Base-by-base conservation (phyloP, 2,329 filamentous ascomycete genomes). In the Pyrenochaeta sp. region DNA sequence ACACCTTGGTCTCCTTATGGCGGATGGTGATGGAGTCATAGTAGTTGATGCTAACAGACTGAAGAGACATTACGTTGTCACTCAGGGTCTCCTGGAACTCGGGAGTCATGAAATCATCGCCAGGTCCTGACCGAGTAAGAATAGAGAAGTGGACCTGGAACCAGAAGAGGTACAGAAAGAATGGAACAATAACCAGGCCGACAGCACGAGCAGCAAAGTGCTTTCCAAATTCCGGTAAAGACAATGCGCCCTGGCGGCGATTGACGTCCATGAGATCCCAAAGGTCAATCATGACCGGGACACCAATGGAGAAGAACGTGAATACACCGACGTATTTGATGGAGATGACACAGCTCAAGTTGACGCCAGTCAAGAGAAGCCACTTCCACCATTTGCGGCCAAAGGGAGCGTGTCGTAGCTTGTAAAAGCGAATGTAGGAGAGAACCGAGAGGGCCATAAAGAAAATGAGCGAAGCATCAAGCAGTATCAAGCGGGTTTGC, bases 321-420 rank as follows among this genome's bases (percentile, higher is more conserved):
- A 99, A 99, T 33, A 91, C 83, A 67, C 95, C 95, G 53, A 99
- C 93, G 66, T 99, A 99, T 82, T 99, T 99, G 75, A 91, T 96
- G 49, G 95, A 98, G 69, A 99, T 98, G 74, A 97, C 95, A 75
- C 94, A 98, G 74, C 93, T 97, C 74, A 99, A 85, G 56, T 89
- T 89, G 74, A 99, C 94, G 55, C 95, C 95, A 7, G 95, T 99
- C 68, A 98, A 79, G 58, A 99, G 87, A 54, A 99, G 85, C 95
- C 95, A 99, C 79, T 99, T 99, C 95, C 95, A 99, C 95, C 95
- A 99, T 80, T 99, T 98, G 58, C 92, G 87, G 55, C 90, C 87
- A 75, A 99, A 99, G 2, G 95, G 85, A 61, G 88, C 84, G 68
- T 98, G 93, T 66, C 95, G 87, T 64, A 94, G 82, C 84, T 98